phyloP scores from a whole-genome alignment of 768 basidiomycete genomes.

The Gymnopilus junonius region DNA sequence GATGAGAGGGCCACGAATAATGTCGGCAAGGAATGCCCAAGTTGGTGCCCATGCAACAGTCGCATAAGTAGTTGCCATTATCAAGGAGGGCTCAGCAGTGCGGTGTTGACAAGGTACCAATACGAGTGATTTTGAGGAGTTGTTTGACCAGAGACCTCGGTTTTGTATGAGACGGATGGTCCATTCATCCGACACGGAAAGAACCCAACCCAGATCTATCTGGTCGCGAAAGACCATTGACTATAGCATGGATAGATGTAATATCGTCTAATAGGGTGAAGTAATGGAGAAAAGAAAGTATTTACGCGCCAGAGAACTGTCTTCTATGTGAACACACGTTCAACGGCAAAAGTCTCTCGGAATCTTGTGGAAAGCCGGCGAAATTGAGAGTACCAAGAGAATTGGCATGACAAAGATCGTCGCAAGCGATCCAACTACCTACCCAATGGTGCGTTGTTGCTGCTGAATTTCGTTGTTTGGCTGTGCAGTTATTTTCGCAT shows the following conservation, averaged over 20 bases:
- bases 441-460: not conserved
- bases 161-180: slow-evolving; percentile 26
- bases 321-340: not conserved
- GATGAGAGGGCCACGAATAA: slow-evolving; percentile 29
- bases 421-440: not conserved
- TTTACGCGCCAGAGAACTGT: not conserved
- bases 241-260: too few species aligned
- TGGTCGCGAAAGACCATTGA: too few species aligned
- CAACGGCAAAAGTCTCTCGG: not conserved
- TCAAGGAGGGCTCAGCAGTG: slow-evolving; percentile 32
- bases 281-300: not conserved
- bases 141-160: slow-evolving; percentile 24
- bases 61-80: slow-evolving; percentile 32
- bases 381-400: not conserved
- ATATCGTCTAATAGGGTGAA: too few species aligned
- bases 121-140: slow-evolving; percentile 27
- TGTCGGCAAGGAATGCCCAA: slow-evolving; percentile 37
- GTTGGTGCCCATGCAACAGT: slow-evolving; percentile 38
- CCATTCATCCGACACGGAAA: too few species aligned
- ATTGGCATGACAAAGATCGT: not conserved
- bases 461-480: not conserved
- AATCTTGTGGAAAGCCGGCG: not conserved
- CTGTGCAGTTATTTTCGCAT: not conserved
- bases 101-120: slow-evolving; percentile 13
- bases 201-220: too few species aligned